Conservation (phyloP, 2,329 filamentous ascomycete genomes). For the Talaromyces verruculosus region DNA sequence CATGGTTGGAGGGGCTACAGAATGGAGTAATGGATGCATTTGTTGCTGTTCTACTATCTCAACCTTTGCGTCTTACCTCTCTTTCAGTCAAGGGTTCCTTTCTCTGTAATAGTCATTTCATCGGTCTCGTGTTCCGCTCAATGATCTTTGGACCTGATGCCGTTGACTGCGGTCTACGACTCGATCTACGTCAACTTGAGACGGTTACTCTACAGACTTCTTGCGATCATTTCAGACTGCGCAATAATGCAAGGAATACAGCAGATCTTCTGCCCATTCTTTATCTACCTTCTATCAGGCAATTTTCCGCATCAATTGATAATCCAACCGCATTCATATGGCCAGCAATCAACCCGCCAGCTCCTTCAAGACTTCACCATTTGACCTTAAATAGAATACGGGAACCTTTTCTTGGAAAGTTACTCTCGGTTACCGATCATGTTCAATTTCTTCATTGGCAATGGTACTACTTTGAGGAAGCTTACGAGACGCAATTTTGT, state of each 20-base stretch:
- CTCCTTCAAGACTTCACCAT: not conserved
- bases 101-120: not conserved
- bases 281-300: not conserved
- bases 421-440: too few species aligned
- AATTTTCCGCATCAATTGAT: not conserved
- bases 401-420: too few species aligned
- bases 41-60: constrained; percentile 11
- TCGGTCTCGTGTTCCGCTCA: not conserved
- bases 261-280: not conserved
- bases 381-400: not conserved
- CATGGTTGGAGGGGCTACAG: not conserved
- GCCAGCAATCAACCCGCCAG: not conserved
- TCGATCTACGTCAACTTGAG: not conserved
- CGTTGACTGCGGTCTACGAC: not conserved
- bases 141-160: not conserved
- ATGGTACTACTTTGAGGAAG: too few species aligned
- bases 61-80: not conserved
- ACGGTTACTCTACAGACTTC: not conserved
- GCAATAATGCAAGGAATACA: not conserved
- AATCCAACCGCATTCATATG: not conserved
- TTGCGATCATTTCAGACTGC: not conserved
- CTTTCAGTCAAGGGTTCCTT: not conserved
- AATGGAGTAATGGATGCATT: constrained; percentile 13
- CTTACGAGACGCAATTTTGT: too few species aligned
- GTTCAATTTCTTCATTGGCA: too few species aligned